Evolutionary conservation across 805 yeast genomes (phyloP), one percentile per base, ranked within the genome.

Genomic region (Candida stauntonica): DNA sequence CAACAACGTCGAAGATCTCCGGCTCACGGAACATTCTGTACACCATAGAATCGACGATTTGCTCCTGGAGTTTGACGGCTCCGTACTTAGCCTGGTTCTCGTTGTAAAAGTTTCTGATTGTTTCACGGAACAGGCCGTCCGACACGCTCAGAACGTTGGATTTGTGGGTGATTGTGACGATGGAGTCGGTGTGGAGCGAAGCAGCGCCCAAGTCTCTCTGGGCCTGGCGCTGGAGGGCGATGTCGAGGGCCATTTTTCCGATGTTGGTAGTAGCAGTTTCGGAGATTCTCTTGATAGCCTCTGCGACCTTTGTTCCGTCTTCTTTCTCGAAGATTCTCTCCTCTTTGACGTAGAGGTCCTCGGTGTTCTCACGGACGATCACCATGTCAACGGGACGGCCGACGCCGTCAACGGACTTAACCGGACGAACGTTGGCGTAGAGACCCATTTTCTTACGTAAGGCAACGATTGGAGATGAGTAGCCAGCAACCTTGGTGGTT

Each of bases 11-110:
- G 58, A 93, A 93, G 63, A 86, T 81, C 60, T 87, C 88, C 37
- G 99, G 99, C 67, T 93, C 97, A 67, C 98, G 81, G 80, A 93
- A 93, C 93, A 93, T 79, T 65, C 96, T 78, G 79, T 93, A 93
- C 41, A 93, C 99, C 99, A 93, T 93, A 12, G 97, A 89, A 70
- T 93, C 99, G 32, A 93, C 98, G 62, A 93, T 91, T 71, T 93
- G 99, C 70, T 93, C 98, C 62, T 85, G 85, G 64, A 86, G 75
- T 32, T 69, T 73, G 41, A 93, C 71, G 9, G 75, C 60, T 24
- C 70, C 70, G 63, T 75, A 89, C 54, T 70, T 67, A 27, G 69
- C 79, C 37, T 66, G 66, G 63, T 80, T 72, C 42, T 75, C 68
- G 47, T 73, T 68, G 51, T 64, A 67, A 33, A 63, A 60, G 29